A percentile compares a stretch with the other conserved stretches of the same genome.
Evolutionary conservation across 139 green algal species (phyloP).

Genomic region (Micractinium sp.): DNA sequence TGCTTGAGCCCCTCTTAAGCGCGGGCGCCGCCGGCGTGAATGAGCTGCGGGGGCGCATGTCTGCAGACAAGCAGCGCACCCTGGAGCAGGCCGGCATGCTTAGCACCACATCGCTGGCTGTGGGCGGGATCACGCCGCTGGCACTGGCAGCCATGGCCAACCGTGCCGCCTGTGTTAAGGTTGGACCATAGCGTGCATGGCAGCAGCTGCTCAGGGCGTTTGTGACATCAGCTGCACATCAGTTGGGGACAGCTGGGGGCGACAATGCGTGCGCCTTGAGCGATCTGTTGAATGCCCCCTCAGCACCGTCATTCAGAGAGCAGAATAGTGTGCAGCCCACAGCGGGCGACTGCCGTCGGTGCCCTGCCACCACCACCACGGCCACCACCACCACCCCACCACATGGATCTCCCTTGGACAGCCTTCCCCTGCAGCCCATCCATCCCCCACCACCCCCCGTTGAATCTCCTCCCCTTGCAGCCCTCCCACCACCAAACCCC

Average conservation of each 20-base stretch:
- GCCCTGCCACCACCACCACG: too few relatives aligned
- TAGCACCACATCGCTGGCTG: background rate
- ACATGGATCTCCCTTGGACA: too few relatives aligned
- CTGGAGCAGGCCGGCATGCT: background rate
- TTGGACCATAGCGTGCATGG: too few relatives aligned
- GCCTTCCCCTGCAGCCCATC: too few relatives aligned
- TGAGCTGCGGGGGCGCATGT: background rate
- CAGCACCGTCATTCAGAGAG: background rate
- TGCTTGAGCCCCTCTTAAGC: background rate
- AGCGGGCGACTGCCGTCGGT: too few relatives aligned
- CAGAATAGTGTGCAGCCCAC: too few relatives aligned
- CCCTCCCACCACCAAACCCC: background rate
- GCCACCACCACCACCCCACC: too few relatives aligned
- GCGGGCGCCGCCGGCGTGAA: background rate
- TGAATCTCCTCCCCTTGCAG: background rate
- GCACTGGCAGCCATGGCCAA: background rate
- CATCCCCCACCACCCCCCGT: too few relatives aligned
- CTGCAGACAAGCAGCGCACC: background rate
- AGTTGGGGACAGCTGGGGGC: too few relatives aligned
- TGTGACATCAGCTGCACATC: too few relatives aligned
- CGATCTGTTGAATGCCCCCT: too few relatives aligned
- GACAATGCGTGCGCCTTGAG: background rate
- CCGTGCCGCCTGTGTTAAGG: background rate
- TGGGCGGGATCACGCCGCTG: background rate
- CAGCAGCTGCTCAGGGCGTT: too few relatives aligned